These are phyloP conservation scores for Trichosporon inkin DNA, from an alignment of 1,284 basidiomycete genomes.

Conservation along the genomic window DNA sequence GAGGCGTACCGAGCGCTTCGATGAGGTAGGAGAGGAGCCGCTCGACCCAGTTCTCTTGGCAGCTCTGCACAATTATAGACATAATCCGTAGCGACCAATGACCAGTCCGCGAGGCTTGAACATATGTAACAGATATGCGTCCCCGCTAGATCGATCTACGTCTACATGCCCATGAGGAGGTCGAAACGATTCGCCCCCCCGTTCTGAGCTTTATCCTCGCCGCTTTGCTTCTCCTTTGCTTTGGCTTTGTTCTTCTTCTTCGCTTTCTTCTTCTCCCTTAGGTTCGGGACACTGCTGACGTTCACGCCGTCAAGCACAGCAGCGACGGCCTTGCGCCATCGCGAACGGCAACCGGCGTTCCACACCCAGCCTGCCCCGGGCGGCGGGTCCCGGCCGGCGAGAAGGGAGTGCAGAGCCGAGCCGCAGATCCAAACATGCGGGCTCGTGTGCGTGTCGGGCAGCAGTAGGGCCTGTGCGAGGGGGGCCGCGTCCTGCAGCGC, in stretches of 20 bases:
- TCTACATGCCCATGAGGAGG: neutral
- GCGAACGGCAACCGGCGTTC: neutral
- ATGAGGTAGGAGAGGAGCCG: neutral
- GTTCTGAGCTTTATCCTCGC: neutral
- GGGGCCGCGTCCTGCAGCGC: constrained; percentile 50
- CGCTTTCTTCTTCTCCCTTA: neutral
- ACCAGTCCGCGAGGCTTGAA: no score
- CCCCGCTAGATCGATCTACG: neutral
- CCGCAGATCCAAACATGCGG: constrained; percentile 42
- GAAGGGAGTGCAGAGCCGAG: constrained; percentile 29
- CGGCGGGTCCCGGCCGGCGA: constrained; percentile 18
- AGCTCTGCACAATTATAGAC: no score
- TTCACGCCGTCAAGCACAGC: neutral
- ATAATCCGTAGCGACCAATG: no score
- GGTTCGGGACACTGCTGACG: neutral
- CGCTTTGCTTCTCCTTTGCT: neutral
- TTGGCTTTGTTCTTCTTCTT: neutral
- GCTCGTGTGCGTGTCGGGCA: constrained; percentile 32
- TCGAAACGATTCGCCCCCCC: neutral
- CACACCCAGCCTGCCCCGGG: constrained; percentile 17
- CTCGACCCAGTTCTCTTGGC: no score
- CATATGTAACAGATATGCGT: constrained; percentile 1
- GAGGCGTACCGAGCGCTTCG: neutral
- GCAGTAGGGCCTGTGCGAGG: constrained; percentile 44
- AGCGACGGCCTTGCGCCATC: neutral